Evolutionary conservation across 2,329 filamentous ascomycete species (phyloP), one percentile per base, ranked within the genome.

Genomic region (Aspergillus sclerotialis): DNA sequence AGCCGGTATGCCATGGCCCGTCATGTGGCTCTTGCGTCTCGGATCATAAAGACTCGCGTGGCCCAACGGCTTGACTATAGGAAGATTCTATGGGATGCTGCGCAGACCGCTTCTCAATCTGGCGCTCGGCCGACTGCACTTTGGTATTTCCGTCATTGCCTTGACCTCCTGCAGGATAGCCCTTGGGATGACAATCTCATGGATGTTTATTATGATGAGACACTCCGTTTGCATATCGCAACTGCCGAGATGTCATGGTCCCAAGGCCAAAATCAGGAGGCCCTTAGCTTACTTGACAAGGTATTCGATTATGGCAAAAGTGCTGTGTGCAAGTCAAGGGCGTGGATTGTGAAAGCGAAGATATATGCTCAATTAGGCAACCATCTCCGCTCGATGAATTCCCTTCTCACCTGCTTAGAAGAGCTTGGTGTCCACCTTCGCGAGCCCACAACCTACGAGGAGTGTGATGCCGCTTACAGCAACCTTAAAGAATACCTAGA

Each of bases 201-300:
- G 4, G 90, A 95, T 54, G 81, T 84, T 1, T 82, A 78, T 29
- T 94, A 94, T 49, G 80, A 87, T 8, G 90, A 96, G 63, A 94
- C 88, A 0, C 70, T 93, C 42, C 79, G 82, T 42, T 69, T 94
- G 2, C 80, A 86, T 55, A 78, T 88, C 4, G 78, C 84, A 34
- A 78, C 85, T 4, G 84, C 88, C 3, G 88, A 94, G 56, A 87
- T 85, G 54, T 82, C 85, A 47, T 78, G 88, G 51, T 87, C 84
- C 50, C 82, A 89, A 67, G 79, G 79, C 4, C 76, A 87, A 44
- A 76, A 81, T 38, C 66, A 73, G 2, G 73, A 81, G 33, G 84
- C 86, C 14, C 73, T 80, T 27, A 67, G 70, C 17, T 64, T 90
- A n/a, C 72, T 94, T 9, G 63, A 76, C 14, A 76, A 74, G 3